Evolutionary conservation across 306 rosid species (phyloP), one percentile per base, ranked within the genome.

Genomic region (Quercus engelmannii): DNA sequence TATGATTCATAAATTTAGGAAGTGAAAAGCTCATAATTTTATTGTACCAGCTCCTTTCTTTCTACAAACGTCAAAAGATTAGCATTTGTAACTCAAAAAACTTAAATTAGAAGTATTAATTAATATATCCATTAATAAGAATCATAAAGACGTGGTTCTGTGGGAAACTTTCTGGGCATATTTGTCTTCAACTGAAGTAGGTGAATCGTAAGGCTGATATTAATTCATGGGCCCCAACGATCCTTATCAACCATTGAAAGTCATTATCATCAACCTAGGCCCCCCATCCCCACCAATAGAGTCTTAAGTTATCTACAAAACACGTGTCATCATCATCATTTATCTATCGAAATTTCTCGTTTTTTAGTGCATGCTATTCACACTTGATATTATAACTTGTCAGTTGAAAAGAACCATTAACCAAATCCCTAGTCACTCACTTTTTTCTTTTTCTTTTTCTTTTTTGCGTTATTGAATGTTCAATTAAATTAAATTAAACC

Each of bases 141-240:
- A 49, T 49, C 54, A 76, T 63, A 55, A 31, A 59, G 10, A 14
- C 14, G 57, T 41, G 69, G 31, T 21, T 69, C 56, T 33, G 52
- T 65, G 30, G 25, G 26, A 4, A 49, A 18, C 30, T 2, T 10
- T 21, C 61, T 28, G 9, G 30, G 6, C 58, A 41, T 25, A 63
- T 5, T 43, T 52, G 26, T 56, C n/a, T 35, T 9, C 13, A 14
- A 15, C 25, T 55, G 79, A 1, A 30, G 82, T 79, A 57, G 88
- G 80, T 82, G 83, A 71, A 71, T 71, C 69, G 3, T 38, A 71
- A 17, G 38, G 88, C 61, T 19, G 18, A 57, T 58, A 71, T 67
- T 70, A 68, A 33, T 74, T 64, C 18, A 23, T 73, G 82, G 88
- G 51, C 55, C 83, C 81, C 78, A 75, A 20, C 30, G 3, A 46